These are phyloP conservation scores for Podospora tetraspora DNA, from an alignment of 495 filamentous ascomycete species.

Conservation along the genomic window DNA sequence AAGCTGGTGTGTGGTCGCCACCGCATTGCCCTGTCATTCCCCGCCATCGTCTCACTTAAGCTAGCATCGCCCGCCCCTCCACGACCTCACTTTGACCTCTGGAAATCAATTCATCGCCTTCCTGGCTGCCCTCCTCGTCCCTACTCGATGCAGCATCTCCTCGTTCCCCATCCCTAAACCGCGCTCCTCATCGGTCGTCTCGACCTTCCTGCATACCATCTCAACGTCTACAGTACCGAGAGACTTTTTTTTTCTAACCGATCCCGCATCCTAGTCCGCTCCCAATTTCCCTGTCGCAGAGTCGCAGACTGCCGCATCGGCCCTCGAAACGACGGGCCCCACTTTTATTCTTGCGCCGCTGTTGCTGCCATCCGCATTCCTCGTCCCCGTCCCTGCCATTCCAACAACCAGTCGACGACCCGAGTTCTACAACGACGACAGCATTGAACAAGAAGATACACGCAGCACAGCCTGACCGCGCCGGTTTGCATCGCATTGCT, in stretches of 20 bases:
- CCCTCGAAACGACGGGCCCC: conserved; percentile 17
- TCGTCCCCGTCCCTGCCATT: conserved; percentile 18
- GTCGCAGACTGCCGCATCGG: conserved; percentile 24
- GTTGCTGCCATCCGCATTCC: conserved; percentile 23
- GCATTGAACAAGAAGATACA: conserved; percentile 7
- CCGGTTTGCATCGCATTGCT: conserved; percentile 1
- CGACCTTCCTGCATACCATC: conserved; percentile 3
- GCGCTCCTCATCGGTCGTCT: neutral
- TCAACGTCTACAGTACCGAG: conserved; percentile 3
- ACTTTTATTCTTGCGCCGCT: conserved; percentile 23
- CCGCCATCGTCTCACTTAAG: conserved; percentile 36
- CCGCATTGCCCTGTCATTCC: conserved; percentile 34
- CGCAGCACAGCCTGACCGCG: conserved; percentile 5
- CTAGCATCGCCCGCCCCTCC: conserved; percentile 35
- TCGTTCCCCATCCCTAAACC: neutral
- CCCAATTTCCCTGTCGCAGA: conserved; percentile 21
- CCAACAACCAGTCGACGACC: conserved; percentile 15
- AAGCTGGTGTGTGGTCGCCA: conserved; percentile 32
- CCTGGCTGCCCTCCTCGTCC: conserved; percentile 9
- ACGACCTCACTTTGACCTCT: conserved; percentile 29
- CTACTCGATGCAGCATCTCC: conserved; percentile 7
- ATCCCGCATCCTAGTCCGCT: conserved; percentile 7
- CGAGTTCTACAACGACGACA: neutral
- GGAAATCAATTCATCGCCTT: conserved; percentile 17
- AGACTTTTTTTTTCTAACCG: conserved; percentile 14